A percentile compares a stretch with the other conserved stretches of the same genome.
Conservation (phyloP, 176 grass and related monocot species). For the Themeda triandra region DNA sequence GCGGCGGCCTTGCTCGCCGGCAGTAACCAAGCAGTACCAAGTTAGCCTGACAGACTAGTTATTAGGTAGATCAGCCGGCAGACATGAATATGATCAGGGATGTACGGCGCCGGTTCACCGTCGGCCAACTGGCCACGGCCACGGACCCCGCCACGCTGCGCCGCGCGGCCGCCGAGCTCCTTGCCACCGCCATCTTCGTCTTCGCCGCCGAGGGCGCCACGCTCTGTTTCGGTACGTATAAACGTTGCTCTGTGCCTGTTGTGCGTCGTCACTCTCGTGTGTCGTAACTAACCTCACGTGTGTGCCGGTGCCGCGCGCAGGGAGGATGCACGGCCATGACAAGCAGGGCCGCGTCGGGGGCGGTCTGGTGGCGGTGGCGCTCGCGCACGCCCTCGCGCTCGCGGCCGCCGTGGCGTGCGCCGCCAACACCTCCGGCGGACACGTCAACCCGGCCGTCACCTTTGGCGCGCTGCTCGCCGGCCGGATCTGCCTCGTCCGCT, state of each 20-base stretch:
- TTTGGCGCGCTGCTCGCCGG: constrained; percentile 37
- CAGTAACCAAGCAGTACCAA: background rate
- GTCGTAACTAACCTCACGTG: background rate
- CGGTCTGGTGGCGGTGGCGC: constrained; percentile 20
- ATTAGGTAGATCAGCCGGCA: background rate
- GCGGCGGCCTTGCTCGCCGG: background rate
- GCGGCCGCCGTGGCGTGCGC: constrained; percentile 23
- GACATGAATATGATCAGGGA: background rate
- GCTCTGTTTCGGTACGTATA: constrained; percentile 17
- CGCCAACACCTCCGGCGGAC: constrained; percentile 42
- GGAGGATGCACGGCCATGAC: background rate
- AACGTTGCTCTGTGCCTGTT: background rate
- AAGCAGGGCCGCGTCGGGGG: background rate
- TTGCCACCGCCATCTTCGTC: constrained; percentile 36
- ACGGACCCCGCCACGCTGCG: constrained; percentile 16
- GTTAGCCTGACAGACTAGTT: background rate
- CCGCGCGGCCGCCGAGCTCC: constrained; percentile 29
- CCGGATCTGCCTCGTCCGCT: constrained; percentile 28
- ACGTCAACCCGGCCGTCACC: constrained; percentile 52
- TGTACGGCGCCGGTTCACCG: constrained; percentile 4
- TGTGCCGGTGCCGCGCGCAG: background rate
- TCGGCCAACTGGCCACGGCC: constrained; percentile 19
- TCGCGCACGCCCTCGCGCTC: constrained; percentile 36
- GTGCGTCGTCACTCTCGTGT: background rate
- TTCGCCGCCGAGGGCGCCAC: constrained; percentile 44